Evolutionary conservation across 2,329 filamentous ascomycete genomes (phyloP), one percentile per base, ranked within the genome.

Genomic region (Pseudogymnoascus sp.): DNA sequence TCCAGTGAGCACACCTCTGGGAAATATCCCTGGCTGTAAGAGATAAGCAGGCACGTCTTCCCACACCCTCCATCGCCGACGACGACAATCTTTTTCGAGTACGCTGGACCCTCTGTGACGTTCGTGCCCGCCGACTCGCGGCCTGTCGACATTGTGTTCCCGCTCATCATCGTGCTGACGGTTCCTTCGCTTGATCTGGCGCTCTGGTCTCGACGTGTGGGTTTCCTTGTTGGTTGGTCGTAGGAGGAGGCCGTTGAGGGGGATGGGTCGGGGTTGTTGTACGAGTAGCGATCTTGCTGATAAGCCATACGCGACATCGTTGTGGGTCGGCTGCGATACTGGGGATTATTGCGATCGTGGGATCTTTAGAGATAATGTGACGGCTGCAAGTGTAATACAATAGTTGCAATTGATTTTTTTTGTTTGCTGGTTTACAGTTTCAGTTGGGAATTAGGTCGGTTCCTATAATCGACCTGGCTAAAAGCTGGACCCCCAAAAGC

Each of bases 61-160:
- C 94, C 94, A 77, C 94, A 99, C 66, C 94, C 94, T 71, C 94
- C 94, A 76, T 99, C 94, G 66, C 94, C 94, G 53, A 99, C 94
- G 61, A 99, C 94, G 50, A 99, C 94, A 74, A 99, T 94, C 83
- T 99, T 99, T 82, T 99, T 99, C 69, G 93, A 97, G 78, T 94
- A 97, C 63, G 91, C 85, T 3, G 93, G 92, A 23, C 90, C 91
- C 74, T 96, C 91, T 60, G 93, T 97, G 77, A 93, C 84, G 75
- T 91, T 87, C 62, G 93, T 97, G 65, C 83, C 87, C 65, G 89
- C 85, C 59, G 90, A 92, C 75, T 92, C 87, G 72, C 87, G 83
- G 70, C 88, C 88, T 60, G 86, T 89, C 61, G 79, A 80, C 65
- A 87, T 88, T 66, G 84, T 82, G 21, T 60, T 42, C 12, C 56